A percentile compares a stretch with the other conserved stretches of the same genome.
Conservation (phyloP, 2,329 filamentous ascomycete species). For the Albophoma yamanashiensis region DNA sequence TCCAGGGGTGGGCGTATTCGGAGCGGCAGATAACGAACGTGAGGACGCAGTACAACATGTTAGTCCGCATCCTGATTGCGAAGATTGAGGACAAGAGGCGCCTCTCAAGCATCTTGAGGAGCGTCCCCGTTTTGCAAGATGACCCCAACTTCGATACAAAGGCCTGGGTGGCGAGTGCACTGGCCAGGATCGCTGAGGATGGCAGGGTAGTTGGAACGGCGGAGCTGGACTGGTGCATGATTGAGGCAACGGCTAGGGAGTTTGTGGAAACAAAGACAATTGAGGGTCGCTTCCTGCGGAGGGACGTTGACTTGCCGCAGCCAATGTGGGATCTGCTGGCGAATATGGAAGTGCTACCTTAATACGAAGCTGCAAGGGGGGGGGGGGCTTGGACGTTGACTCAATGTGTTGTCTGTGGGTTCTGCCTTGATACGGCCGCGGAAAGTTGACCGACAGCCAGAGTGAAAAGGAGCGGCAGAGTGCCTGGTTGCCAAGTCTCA, state of each 20-base stretch:
- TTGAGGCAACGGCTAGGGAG: neutral
- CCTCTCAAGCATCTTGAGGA: neutral
- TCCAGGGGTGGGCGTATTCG: neutral
- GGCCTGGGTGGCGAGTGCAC: neutral
- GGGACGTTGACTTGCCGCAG: neutral
- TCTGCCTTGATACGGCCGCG: neutral
- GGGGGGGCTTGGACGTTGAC: neutral
- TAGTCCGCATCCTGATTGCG: neutral
- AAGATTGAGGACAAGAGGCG: neutral
- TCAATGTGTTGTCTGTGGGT: neutral
- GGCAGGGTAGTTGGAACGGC: neutral
- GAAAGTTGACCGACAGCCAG: neutral
- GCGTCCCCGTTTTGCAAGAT: neutral
- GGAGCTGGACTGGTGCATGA: neutral
- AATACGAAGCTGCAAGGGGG: neutral
- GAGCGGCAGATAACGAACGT: neutral
- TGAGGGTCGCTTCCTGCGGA: neutral
- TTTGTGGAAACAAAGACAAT: neutral
- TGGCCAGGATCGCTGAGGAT: neutral
- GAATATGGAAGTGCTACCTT: neutral
- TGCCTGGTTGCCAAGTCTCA: neutral
- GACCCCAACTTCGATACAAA: neutral
- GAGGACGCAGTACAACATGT: neutral
- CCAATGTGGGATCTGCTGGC: neutral
- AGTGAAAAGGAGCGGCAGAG: neutral